Evolutionary conservation across 2,329 filamentous ascomycete species (phyloP), one percentile per base, ranked within the genome.

Genomic region (Cryphonectria nitschkei): DNA sequence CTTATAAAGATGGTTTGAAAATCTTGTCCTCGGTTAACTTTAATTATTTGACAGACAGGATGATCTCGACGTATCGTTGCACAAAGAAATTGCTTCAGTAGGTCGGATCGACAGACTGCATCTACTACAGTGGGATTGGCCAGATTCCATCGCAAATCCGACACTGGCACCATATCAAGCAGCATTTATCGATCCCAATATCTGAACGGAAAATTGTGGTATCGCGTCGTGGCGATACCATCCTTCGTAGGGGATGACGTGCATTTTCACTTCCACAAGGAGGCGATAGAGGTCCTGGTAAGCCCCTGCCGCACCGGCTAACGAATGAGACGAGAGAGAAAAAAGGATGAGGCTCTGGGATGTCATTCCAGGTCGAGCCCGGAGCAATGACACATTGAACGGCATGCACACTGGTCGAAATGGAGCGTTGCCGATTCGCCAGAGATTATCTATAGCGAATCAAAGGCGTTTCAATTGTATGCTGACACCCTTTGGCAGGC

Each of bases 391-490:
- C 37, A 29, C 39, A 13, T 29, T 7, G n/a, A 29, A 39, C 61
- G 37, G 26, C 26, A 32, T 32, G 26, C 54, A 22, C 13, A 14
- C 29, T 32, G 2, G 37, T 46, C 37, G 61, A 64, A 64, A 64
- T 69, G 69, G 69, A 67, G 16, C 32, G 19, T 29, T 34, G 41
- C 69, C 71, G 69, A 73, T 71, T 73, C 54, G 69, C 63, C 50
- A 32, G 46, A 69, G 66, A 62, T 69, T 2, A 66, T 43, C 60
- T 34, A 1, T 34, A 29, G 32, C 71, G 56, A 74, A 74, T 67
- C 65, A 72, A 9, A 43, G 7, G 8, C 61, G 14, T 37, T 70
- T 32, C 32, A 64, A 65, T 68, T 72, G 65, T 64, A 6, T 66
- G 65, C 54, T 68, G 32, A 56, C 26, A 7, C 41, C 29, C n/a